These are phyloP conservation scores for Blastomyces silverae DNA, from an alignment of 2,329 filamentous ascomycete genomes.

Conservation along the genomic window DNA sequence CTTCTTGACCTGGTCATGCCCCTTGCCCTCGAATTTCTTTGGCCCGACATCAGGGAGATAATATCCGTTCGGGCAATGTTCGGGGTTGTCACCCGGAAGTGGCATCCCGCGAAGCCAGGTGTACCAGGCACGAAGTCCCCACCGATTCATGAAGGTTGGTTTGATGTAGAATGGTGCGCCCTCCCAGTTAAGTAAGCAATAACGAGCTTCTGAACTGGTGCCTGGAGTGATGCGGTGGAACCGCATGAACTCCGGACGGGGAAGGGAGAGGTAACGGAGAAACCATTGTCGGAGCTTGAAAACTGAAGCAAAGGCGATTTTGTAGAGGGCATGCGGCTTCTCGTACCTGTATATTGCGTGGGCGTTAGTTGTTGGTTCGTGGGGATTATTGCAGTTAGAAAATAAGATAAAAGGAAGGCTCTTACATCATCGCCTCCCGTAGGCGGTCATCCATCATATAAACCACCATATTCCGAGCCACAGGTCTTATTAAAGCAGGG, in stretches of 20 bases:
- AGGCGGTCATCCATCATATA: slow-evolving; percentile 59
- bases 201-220: slow-evolving; percentile 50
- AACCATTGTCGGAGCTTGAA: slow-evolving; percentile 50
- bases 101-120: slow-evolving; percentile 42
- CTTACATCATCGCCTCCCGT: slow-evolving; percentile 59
- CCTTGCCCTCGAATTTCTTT: slow-evolving; percentile 47
- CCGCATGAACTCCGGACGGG: slow-evolving; percentile 45
- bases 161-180: slow-evolving; percentile 60
- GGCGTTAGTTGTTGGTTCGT: background rate
- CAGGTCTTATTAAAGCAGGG: slow-evolving; percentile 39
- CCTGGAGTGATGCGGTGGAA: slow-evolving; percentile 38
- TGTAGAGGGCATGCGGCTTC: slow-evolving; percentile 32
- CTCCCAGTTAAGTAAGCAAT: slow-evolving; percentile 49
- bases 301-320: slow-evolving; percentile 40
- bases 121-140: slow-evolving; percentile 52
- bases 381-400: background rate
- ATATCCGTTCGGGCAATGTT: slow-evolving; percentile 47
- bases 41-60: slow-evolving; percentile 56
- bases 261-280: slow-evolving; percentile 54
- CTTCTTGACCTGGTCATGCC: slow-evolving; percentile 44
- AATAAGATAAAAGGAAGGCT: slow-evolving; percentile 12
- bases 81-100: slow-evolving; percentile 44
- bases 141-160: slow-evolving; percentile 55
- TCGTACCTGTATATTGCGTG: slow-evolving; percentile 34
- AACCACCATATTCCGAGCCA: slow-evolving; percentile 48